These are phyloP conservation scores for Polyplosphaeria fusca DNA, from an alignment of 495 filamentous ascomycete genomes.

Conservation along the genomic window DNA sequence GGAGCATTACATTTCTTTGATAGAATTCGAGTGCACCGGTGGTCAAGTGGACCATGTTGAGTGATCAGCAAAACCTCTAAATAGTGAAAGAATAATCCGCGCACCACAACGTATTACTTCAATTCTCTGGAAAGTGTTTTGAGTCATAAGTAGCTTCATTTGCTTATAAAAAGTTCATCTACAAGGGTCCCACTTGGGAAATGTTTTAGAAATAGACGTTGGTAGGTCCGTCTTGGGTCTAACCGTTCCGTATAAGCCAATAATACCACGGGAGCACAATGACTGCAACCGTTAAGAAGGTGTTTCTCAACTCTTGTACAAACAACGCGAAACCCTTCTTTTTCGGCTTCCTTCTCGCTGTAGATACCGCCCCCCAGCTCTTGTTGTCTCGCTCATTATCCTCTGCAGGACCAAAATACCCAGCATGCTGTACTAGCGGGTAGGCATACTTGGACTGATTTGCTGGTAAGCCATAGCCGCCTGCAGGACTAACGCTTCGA, in stretches of 20 bases:
- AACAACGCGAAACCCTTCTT: conserved; percentile 26
- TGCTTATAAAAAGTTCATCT: too few species aligned
- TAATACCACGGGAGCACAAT: conserved; percentile 38
- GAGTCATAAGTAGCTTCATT: too few species aligned
- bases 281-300: conserved; percentile 30
- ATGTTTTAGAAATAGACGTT: too few species aligned
- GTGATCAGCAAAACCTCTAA: too few species aligned
- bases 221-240: conserved; percentile 4
- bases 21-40: too few species aligned
- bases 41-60: too few species aligned
- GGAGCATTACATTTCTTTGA: too few species aligned
- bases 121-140: too few species aligned
- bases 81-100: too few species aligned
- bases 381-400: conserved; percentile 6
- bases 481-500: conserved; percentile 27
- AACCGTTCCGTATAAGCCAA: conserved; percentile 38
- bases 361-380: conserved; percentile 15
- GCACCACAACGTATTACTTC: too few species aligned
- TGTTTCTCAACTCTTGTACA: conserved; percentile 33
- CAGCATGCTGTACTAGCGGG: conserved; percentile 33
- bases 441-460: conserved; percentile 22
- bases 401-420: conserved; percentile 24
- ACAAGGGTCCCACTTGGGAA: too few species aligned
- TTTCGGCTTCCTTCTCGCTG: conserved; percentile 15
- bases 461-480: conserved; percentile 30